Conservation (phyloP, 768 basidiomycete species). For the Phanerodontia chrysosporium region DNA sequence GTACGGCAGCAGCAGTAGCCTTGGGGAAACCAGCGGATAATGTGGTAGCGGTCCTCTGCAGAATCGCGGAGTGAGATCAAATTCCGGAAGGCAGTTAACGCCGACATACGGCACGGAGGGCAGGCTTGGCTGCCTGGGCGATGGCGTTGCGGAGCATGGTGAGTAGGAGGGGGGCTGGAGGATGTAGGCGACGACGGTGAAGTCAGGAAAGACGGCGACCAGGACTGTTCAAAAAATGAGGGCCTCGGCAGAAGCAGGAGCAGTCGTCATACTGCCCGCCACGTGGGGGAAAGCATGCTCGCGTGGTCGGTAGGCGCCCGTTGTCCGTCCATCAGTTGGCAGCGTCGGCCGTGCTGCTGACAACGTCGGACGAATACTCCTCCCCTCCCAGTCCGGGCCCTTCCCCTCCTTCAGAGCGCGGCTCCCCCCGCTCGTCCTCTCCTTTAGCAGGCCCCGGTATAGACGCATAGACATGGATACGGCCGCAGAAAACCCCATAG, state of each 20-base stretch:
- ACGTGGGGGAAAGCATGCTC: slow-evolving; percentile 1
- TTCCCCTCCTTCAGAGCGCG: slow-evolving; percentile 3
- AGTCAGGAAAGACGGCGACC: slow-evolving; percentile 1
- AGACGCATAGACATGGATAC: slow-evolving; percentile 8
- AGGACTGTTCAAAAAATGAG: slow-evolving; percentile 8
- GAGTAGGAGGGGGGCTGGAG: slow-evolving; percentile 26
- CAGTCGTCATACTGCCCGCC: slow-evolving; percentile 3
- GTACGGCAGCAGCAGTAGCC: slow-evolving; percentile 41
- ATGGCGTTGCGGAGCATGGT: slow-evolving; percentile 67
- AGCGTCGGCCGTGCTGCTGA: slow-evolving; percentile 5
- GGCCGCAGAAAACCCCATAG: background rate
- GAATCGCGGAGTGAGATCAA: slow-evolving; percentile 12
- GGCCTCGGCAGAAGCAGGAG: slow-evolving; percentile 7
- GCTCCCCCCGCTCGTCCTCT: slow-evolving; percentile 14
- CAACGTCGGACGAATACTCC: slow-evolving; percentile 18
- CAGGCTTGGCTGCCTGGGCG: slow-evolving; percentile 51
- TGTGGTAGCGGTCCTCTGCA: slow-evolving; percentile 68
- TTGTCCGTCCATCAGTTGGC: too few species aligned
- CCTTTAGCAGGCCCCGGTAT: background rate
- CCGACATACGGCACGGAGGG: slow-evolving; percentile 48
- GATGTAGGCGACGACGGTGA: slow-evolving; percentile 4
- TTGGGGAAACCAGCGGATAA: slow-evolving; percentile 77
- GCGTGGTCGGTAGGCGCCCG: background rate
- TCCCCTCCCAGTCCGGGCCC: background rate
- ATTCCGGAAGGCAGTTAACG: background rate